Conservation (phyloP, 306 rosid species). For the Luffa aegyptiaca region DNA sequence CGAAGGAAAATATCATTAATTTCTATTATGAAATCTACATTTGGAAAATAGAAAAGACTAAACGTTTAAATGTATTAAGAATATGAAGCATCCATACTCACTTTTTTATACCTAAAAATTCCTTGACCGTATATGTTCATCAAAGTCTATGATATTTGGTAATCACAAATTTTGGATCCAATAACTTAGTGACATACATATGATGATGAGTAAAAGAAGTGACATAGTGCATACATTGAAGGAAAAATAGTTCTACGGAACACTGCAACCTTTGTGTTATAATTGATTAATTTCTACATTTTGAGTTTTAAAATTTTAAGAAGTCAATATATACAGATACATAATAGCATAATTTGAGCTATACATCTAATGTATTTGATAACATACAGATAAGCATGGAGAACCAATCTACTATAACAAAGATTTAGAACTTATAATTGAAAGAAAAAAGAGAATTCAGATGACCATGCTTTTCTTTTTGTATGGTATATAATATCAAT, state of each 20-base stretch:
- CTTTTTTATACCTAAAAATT: neutral
- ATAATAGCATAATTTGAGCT: neutral
- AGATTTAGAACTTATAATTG: neutral
- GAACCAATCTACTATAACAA: neutral
- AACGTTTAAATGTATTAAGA: neutral
- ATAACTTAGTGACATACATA: neutral
- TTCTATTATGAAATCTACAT: neutral
- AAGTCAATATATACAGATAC: neutral
- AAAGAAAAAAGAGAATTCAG: neutral
- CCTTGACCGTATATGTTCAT: neutral
- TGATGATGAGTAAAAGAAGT: neutral
- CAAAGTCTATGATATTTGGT: neutral
- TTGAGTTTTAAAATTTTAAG: neutral
- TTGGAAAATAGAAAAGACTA: neutral
- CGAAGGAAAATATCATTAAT: neutral
- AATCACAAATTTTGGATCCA: neutral
- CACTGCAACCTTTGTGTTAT: neutral
- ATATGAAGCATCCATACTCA: neutral
- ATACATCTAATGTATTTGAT: neutral
- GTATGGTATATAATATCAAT: neutral
- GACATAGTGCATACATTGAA: neutral
- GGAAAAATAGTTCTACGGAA: neutral
- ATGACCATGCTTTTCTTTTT: neutral
- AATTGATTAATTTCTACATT: neutral
- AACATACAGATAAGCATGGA: neutral